Evolutionary conservation across 1,284 basidiomycete species (phyloP).

Genomic region (Ustilago nuda): DNA sequence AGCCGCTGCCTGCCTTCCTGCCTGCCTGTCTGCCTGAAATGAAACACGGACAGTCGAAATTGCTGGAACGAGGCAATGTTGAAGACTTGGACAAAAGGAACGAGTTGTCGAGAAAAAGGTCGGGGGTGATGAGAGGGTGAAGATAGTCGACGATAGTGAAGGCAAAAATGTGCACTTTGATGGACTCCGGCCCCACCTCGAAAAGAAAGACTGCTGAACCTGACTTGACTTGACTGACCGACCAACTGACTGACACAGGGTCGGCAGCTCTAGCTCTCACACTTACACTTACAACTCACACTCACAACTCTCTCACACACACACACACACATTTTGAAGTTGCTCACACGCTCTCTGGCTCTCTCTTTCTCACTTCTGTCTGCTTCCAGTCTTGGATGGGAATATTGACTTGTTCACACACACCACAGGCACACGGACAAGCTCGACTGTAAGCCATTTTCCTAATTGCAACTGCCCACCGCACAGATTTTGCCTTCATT

Average conservation of each 20-base stretch:
- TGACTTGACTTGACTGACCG: slow-evolving; percentile 9
- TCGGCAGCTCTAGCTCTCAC: slow-evolving; percentile 12
- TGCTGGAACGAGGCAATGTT: slow-evolving; percentile 8
- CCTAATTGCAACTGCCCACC: slow-evolving; percentile 3
- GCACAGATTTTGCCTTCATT: background rate
- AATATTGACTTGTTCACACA: background rate
- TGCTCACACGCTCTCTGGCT: slow-evolving; percentile 1
- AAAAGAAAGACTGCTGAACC: slow-evolving; percentile 3
- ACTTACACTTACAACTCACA: background rate
- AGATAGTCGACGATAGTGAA: slow-evolving; percentile 2
- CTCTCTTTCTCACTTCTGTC: slow-evolving; percentile 1
- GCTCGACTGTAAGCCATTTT: slow-evolving; percentile 1
- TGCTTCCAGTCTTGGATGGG: background rate
- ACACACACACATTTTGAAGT: background rate
- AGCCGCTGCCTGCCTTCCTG: slow-evolving; percentile 13
- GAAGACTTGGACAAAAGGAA: slow-evolving; percentile 9
- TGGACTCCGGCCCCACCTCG: slow-evolving; percentile 26
- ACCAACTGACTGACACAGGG: slow-evolving; percentile 26
- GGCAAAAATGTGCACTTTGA: slow-evolving; percentile 4
- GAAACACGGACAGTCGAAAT: slow-evolving; percentile 16
- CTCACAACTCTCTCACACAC: background rate
- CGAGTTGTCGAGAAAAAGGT: slow-evolving; percentile 10
- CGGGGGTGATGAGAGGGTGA: slow-evolving; percentile 2
- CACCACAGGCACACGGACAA: background rate
- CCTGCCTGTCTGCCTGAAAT: slow-evolving; percentile 15